phyloP scores from a whole-genome alignment of 164 flowering plant genomes.

The Berberis thunbergii region DNA sequence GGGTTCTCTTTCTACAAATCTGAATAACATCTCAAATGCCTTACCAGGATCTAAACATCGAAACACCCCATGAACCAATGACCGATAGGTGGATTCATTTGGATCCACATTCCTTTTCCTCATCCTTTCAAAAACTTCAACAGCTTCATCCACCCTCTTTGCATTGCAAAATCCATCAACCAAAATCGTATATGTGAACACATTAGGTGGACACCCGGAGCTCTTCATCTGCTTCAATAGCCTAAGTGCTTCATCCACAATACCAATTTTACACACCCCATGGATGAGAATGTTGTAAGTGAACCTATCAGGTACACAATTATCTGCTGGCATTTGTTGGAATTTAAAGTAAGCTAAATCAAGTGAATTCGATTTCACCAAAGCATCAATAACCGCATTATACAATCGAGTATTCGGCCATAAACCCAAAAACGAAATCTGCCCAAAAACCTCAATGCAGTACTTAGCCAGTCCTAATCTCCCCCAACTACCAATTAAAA shows the following conservation, averaged over 20 bases:
- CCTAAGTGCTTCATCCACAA: neutral
- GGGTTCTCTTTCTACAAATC: neutral
- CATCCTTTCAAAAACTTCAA: too few relatives aligned
- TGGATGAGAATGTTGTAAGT: neutral
- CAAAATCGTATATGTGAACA: too few relatives aligned
- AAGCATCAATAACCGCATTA: constrained; percentile 79
- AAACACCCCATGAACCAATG: neutral
- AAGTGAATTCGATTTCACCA: constrained; percentile 73
- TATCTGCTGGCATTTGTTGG: constrained; percentile 26
- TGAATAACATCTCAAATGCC: neutral
- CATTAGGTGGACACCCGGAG: neutral
- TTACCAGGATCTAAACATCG: neutral
- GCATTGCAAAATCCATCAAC: too few relatives aligned
- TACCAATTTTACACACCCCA: neutral
- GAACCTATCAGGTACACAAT: neutral
- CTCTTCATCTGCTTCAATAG: neutral
- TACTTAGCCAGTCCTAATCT: constrained; percentile 83
- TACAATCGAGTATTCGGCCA: constrained; percentile 69
- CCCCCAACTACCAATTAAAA: constrained; percentile 90
- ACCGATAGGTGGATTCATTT: neutral
- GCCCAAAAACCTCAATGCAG: constrained; percentile 68
- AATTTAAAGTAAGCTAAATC: constrained; percentile 86
- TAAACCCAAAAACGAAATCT: constrained; percentile 69
- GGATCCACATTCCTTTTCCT: too few relatives aligned
- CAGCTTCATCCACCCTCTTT: neutral